Percentiles rank a stretch among this genome's conserved stretches.
These are phyloP conservation scores for Aegilops umbellulata DNA, from an alignment of 176 grass and related monocot species.

Conservation along the genomic window DNA sequence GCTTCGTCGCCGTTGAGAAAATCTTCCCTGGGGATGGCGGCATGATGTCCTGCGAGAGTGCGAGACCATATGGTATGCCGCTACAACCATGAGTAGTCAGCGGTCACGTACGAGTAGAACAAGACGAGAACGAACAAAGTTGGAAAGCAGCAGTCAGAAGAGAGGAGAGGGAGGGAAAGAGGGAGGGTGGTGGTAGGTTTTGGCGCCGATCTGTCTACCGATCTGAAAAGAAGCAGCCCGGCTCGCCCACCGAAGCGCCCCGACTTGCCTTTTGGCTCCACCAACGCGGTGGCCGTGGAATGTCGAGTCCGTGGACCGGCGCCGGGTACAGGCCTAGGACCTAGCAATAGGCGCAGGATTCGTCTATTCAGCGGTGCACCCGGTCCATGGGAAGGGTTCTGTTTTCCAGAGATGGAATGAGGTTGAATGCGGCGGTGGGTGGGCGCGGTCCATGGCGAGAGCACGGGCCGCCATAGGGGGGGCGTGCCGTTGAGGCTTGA, in stretches of 20 bases:
- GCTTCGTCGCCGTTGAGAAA: background rate
- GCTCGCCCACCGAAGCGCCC: background rate
- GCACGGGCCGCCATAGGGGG: background rate
- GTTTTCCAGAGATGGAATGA: background rate
- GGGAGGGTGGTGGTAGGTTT: background rate
- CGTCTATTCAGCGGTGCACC: background rate
- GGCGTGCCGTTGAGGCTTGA: background rate
- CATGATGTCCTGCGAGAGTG: background rate
- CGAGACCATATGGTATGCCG: background rate
- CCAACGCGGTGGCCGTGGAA: conserved; percentile 8
- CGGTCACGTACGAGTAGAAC: background rate
- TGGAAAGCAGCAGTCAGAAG: background rate
- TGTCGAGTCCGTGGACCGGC: background rate
- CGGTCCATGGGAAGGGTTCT: background rate
- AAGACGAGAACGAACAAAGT: background rate
- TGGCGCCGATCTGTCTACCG: background rate
- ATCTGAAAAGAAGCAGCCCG: background rate
- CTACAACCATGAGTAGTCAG: background rate
- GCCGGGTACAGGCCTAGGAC: background rate
- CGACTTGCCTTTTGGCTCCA: background rate
- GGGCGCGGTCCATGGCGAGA: background rate
- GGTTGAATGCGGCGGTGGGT: background rate
- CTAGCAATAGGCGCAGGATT: background rate
- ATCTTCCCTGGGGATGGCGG: too few relatives aligned
- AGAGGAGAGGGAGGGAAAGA: background rate